A percentile compares a stretch with the other conserved stretches of the same genome.
phyloP scores from a whole-genome alignment of 2,329 filamentous ascomycete species.

The Diaporthe aspalathi region DNA sequence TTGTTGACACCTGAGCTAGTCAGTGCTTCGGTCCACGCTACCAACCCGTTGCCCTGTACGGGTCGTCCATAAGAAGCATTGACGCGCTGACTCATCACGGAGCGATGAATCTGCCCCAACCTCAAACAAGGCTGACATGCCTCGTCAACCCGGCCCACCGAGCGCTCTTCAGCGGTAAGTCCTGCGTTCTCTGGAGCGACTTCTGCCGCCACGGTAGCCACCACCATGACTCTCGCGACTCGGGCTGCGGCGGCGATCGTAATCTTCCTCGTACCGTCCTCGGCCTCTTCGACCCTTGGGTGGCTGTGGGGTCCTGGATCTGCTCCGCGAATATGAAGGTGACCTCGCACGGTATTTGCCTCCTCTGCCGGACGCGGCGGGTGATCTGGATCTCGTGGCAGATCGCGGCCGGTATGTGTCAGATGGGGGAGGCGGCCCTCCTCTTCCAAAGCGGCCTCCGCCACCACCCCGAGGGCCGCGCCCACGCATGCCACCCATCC shows the following conservation, averaged over 20 bases:
- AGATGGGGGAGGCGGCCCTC: constrained; percentile 48
- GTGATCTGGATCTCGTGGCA: constrained; percentile 60
- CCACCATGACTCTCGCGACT: constrained; percentile 60
- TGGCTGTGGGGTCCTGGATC: constrained; percentile 45
- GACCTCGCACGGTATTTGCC: constrained; percentile 60
- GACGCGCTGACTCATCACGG: constrained; percentile 5
- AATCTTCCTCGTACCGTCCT: constrained; percentile 49
- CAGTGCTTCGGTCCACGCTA: neutral
- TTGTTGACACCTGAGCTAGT: neutral
- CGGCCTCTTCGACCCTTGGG: constrained; percentile 49
- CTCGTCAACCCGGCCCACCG: neutral
- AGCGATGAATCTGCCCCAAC: neutral
- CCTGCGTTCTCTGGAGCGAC: constrained; percentile 54
- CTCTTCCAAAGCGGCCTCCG: constrained; percentile 52
- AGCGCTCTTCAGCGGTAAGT: constrained; percentile 46
- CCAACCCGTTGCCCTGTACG: neutral
- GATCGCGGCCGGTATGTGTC: constrained; percentile 74
- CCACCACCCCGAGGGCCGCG: constrained; percentile 47
- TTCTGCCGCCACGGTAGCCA: constrained; percentile 50
- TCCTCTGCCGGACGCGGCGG: constrained; percentile 47
- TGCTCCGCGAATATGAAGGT: constrained; percentile 47
- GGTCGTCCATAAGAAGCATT: neutral
- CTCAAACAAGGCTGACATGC: constrained; percentile 6
- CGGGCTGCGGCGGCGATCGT: constrained; percentile 56
- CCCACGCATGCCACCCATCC: constrained; percentile 51